Conservation (phyloP, 2,329 filamentous ascomycete species). For the Emmonsiellopsis sp. region DNA sequence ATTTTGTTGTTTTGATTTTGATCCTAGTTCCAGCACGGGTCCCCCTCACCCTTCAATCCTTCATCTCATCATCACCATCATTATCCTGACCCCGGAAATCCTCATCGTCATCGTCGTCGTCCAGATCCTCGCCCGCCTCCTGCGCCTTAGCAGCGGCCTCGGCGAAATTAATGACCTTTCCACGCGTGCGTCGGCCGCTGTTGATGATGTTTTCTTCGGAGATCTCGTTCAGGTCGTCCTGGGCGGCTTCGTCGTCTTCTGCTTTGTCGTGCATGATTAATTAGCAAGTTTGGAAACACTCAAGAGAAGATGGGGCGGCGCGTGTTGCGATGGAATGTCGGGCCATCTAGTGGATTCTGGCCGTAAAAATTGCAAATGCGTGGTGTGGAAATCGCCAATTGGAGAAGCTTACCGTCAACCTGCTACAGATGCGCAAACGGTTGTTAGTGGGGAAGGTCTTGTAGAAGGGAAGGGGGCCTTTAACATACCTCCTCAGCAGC, state of each 20-base stretch:
- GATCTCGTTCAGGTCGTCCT: slow-evolving; percentile 79
- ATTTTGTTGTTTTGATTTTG: not conserved
- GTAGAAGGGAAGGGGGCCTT: not conserved
- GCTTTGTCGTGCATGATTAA: slow-evolving; percentile 43
- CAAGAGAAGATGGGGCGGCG: not conserved
- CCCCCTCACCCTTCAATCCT: not conserved
- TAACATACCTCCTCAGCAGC: slow-evolving; percentile 40
- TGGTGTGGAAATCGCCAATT: not conserved
- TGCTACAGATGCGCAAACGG: slow-evolving; percentile 14
- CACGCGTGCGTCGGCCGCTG: slow-evolving; percentile 74
- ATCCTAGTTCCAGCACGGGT: too few species aligned
- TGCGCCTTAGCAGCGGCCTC: slow-evolving; percentile 80
- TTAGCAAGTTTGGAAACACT: slow-evolving; percentile 19
- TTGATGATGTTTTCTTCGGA: slow-evolving; percentile 79
- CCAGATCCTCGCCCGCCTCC: slow-evolving; percentile 62
- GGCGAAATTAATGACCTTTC: slow-evolving; percentile 84
- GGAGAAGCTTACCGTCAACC: slow-evolving; percentile 17
- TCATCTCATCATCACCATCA: slow-evolving; percentile 18
- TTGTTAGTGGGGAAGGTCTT: slow-evolving; percentile 11
- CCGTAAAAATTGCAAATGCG: not conserved
- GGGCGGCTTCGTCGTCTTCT: slow-evolving; percentile 51
- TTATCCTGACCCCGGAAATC: slow-evolving; percentile 29
- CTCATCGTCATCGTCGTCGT: slow-evolving; percentile 44
- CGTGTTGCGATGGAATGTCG: slow-evolving; percentile 13
- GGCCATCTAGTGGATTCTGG: not conserved